phyloP scores from a whole-genome alignment of 2,329 filamentous ascomycete species.

The Penicillium corylophilum region DNA sequence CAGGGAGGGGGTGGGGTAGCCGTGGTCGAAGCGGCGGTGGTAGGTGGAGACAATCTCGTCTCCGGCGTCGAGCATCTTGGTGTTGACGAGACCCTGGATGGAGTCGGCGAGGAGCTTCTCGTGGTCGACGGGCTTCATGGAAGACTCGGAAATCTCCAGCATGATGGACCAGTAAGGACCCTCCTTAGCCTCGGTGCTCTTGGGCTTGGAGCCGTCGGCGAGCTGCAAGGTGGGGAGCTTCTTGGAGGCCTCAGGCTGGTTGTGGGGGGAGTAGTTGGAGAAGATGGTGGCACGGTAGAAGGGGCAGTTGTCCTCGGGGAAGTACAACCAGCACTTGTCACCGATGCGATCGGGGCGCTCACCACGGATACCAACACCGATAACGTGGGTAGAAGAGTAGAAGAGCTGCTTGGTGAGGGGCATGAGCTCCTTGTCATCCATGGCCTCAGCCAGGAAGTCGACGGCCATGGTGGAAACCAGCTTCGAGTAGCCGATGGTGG shows the following conservation, averaged over 20 bases:
- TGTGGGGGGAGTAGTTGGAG: conserved; percentile 99
- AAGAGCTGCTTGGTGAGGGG: conserved; percentile 84
- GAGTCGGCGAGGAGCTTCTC: conserved; percentile 82
- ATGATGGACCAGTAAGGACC: conserved; percentile 99
- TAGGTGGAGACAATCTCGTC: conserved; percentile 98
- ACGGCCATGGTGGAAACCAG: conserved; percentile 96
- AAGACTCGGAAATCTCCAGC: conserved; percentile 95
- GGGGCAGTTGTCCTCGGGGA: conserved; percentile 97
- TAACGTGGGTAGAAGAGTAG: conserved; percentile 96
- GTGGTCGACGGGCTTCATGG: conserved; percentile 89
- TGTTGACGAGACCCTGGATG: conserved; percentile 97
- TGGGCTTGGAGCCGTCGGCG: conserved; percentile 79
- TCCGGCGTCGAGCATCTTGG: conserved; percentile 84
- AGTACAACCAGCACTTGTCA: conserved; percentile 99
- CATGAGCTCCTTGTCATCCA: conserved; percentile 83
- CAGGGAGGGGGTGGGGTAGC: conserved; percentile 91
- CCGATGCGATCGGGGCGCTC: conserved; percentile 91
- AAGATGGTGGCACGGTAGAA: conserved; percentile 99
- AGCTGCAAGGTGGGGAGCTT: conserved; percentile 84
- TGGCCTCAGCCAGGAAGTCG: conserved; percentile 80
- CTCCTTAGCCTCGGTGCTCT: conserved; percentile 69
- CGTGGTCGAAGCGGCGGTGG: conserved; percentile 96
- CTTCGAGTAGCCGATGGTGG: conserved; percentile 85
- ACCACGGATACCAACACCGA: conserved; percentile 92
- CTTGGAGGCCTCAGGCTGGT: conserved; percentile 79